phyloP scores from a whole-genome alignment of 2,329 filamentous ascomycete species.

The Tolypocladium amazonense region DNA sequence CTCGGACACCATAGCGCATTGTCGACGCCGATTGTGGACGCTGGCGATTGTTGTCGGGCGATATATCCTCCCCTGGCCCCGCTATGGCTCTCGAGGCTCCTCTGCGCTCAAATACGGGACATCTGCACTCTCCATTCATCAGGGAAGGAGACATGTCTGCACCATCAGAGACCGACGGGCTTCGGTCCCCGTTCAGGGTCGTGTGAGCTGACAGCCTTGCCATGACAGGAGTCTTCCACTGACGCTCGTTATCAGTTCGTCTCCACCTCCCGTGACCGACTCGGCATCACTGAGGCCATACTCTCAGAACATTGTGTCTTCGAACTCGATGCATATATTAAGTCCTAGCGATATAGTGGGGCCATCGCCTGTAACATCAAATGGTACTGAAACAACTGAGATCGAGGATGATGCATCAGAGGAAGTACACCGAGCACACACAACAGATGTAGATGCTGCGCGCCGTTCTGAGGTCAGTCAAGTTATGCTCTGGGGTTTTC shows the following conservation, averaged over 20 bases:
- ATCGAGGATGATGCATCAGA: conserved; percentile 69
- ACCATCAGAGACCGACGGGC: conserved; percentile 39
- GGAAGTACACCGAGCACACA: conserved; percentile 33
- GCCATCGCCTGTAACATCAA: conserved; percentile 76
- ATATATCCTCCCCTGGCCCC: neutral
- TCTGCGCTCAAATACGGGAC: conserved; percentile 51
- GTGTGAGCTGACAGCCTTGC: conserved; percentile 31
- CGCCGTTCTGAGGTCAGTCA: conserved; percentile 20
- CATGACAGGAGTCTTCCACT: neutral
- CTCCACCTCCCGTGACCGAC: conserved; percentile 26
- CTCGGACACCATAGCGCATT: neutral
- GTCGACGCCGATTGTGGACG: neutral
- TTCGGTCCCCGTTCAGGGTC: conserved; percentile 37
- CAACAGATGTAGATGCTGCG: conserved; percentile 3
- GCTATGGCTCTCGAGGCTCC: conserved; percentile 37
- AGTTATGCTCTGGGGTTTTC: neutral
- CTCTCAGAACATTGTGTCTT: conserved; percentile 36
- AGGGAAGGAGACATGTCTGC: conserved; percentile 42
- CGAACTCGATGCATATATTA: conserved; percentile 43
- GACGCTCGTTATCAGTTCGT: conserved; percentile 17
- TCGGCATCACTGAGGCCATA: conserved; percentile 40
- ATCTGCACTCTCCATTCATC: conserved; percentile 23
- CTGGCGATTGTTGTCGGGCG: neutral
- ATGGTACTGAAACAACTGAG: conserved; percentile 72
- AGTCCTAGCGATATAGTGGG: conserved; percentile 63